These are phyloP conservation scores for Linum tenue DNA, from an alignment of 345 rosid species.

Conservation along the genomic window DNA sequence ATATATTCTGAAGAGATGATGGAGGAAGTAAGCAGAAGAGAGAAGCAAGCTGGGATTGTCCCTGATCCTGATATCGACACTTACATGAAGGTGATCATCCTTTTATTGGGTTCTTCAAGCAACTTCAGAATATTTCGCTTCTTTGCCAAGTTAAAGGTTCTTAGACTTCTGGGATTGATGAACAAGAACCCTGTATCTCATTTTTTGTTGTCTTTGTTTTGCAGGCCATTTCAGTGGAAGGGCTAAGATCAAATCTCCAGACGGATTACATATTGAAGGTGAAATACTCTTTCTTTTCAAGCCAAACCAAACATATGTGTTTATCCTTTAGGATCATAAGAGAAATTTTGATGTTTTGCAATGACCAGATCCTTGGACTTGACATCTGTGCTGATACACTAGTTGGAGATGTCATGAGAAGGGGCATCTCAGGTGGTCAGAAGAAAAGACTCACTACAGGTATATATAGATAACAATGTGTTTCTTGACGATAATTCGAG, in stretches of 20 bases:
- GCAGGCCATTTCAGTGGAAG: conserved; percentile 43
- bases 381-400: conserved; percentile 57
- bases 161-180: too few species aligned
- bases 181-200: background rate
- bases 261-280: conserved; percentile 56
- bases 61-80: conserved; percentile 46
- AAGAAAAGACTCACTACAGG: conserved; percentile 46
- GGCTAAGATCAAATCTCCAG: conserved; percentile 33
- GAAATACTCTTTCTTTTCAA: background rate
- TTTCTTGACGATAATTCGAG: background rate
- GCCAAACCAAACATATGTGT: background rate
- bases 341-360: background rate
- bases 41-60: conserved; percentile 33
- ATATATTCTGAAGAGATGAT: conserved; percentile 18
- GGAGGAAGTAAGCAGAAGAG: conserved; percentile 36
- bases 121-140: background rate
- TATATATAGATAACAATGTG: conserved; percentile 1
- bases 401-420: conserved; percentile 59
- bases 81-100: conserved; percentile 39
- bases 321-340: background rate
- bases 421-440: conserved; percentile 58
- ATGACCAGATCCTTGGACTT: conserved; percentile 51
- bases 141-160: background rate
- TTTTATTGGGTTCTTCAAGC: background rate
- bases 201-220: background rate